phyloP scores from a whole-genome alignment of 306 rosid genomes.

The peach (Prunus persica) region Prunus_persica_NCBIv2 NC_034009.1:8988501-8989000 shows the following conservation, averaged over 20 bases:
- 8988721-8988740: conserved; percentile 39
- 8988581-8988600: conserved; percentile 62
- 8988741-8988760: conserved; percentile 30
- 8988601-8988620: conserved; percentile 43
- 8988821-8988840: conserved; percentile 31
- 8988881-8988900: conserved; percentile 43
- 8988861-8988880: conserved; percentile 36
- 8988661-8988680: conserved; percentile 37
- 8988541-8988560: conserved; percentile 42
- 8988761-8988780: conserved; percentile 37
- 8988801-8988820: conserved; percentile 41
- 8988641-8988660: conserved; percentile 29
- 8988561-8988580: conserved; percentile 43
- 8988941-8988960: conserved; percentile 48
- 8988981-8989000: conserved; percentile 51
- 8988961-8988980: conserved; percentile 40
- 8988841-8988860: conserved; percentile 37
- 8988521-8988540: conserved; percentile 44
- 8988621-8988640: conserved; percentile 32
- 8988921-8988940: conserved; percentile 50
- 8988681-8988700: conserved; percentile 33
- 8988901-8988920: conserved; percentile 44
- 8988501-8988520: conserved; percentile 50
- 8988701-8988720: conserved; percentile 52
- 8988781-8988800: conserved; percentile 33